Evolutionary conservation across 306 rosid genomes (phyloP), one percentile per base, ranked within the genome.

Genomic region (Alnus glutinosa): DNA sequence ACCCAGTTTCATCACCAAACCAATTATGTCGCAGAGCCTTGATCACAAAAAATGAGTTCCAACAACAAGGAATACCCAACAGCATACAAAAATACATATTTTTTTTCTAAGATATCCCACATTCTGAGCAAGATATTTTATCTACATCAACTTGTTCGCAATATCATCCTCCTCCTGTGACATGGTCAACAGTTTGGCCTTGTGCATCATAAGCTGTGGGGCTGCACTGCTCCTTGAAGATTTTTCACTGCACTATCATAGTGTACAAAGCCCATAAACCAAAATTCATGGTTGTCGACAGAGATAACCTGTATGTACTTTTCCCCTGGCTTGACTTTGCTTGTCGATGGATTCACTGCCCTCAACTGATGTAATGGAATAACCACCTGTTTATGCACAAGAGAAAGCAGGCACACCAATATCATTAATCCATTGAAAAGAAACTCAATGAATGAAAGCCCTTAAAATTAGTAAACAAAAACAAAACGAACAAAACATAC

Each of bases 231-330:
- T 82, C 85, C 94, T 87, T 86, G 89, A 62, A 96, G 92, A 82
- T 85, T 72, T 84, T 91, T 89, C 75, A 90, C 98, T 11, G 99
- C 98, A 68, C 90, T 84, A 79, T 91, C 97, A 61, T 96, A 96
- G 81, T 91, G 46, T 58, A 96, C 90, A 82, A 96, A 93, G 55
- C 99, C 97, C 99, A 96, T 87, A 79, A 96, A 91, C 99, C 99
- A 96, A 82, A 96, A 96, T 79, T 96, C 99, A 74, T 91, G 98
- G 87, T 93, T 96, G 79, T 96, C 99, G 2, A 93, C 92, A 23
- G 99, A 93, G 82, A 96, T 88, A 7, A 91, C 87, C 92, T 90
- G 91, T 62, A 96, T 85, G 86, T 80, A 96, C 58, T 96, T 96
- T 84, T 96, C 99, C 0, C 93, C 86, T 2, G 91, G 30, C 51